Conservation (phyloP, 2,329 filamentous ascomycete species). For the Metarhizium humberi region DNA sequence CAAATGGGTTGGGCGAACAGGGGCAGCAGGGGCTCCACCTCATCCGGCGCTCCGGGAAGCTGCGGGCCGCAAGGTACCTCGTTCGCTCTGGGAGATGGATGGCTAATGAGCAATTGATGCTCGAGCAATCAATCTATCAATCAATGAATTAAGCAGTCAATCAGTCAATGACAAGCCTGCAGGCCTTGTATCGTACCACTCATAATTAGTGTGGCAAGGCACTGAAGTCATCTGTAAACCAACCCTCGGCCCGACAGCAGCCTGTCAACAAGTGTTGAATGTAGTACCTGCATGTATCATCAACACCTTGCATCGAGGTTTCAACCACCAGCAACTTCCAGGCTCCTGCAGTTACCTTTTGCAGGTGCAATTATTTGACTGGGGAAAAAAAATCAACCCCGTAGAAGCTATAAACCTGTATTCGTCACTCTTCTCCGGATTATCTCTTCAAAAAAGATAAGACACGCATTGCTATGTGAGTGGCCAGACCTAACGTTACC, state of each 20-base stretch:
- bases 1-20: constrained; percentile 5
- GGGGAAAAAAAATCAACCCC: no score
- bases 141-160: neutral
- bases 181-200: no score
- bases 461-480: neutral
- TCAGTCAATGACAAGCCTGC: neutral
- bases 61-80: neutral
- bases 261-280: neutral
- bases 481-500: neutral
- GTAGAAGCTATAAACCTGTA: no score
- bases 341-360: no score
- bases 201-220: neutral
- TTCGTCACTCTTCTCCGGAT: no score
- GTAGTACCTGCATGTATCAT: neutral
- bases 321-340: no score
- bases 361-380: no score
- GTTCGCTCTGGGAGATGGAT: no score
- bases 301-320: neutral
- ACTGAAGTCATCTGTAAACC: neutral
- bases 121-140: neutral
- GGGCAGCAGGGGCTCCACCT: neutral
- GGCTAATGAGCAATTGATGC: neutral
- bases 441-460: no score
- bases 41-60: constrained; percentile 1
- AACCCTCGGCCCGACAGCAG: neutral